Percentiles rank a stretch among this genome's conserved stretches.
Evolutionary conservation across 2,329 filamentous ascomycete genomes (phyloP).

Genomic region (Botrytis galanthina): DNA sequence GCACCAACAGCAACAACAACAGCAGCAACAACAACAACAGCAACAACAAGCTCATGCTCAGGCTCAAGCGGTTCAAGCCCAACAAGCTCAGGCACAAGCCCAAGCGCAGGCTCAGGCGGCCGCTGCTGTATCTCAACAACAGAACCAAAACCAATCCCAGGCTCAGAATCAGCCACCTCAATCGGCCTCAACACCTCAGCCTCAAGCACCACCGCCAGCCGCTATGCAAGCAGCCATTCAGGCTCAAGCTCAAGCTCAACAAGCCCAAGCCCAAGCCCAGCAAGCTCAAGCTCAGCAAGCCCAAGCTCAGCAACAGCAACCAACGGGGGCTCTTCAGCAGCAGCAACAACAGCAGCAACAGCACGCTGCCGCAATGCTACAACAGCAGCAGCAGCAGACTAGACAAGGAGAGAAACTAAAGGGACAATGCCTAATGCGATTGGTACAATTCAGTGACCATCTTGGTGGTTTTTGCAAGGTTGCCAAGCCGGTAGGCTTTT

Average conservation of each 20-base stretch:
- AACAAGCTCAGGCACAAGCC: slow-evolving; percentile 36
- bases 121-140: slow-evolving; percentile 43
- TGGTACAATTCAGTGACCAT: slow-evolving; percentile 63
- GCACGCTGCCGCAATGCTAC: slow-evolving; percentile 28
- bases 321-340: slow-evolving; percentile 32
- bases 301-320: slow-evolving; percentile 29
- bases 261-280: slow-evolving; percentile 42
- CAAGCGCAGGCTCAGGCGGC: slow-evolving; percentile 40
- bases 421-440: slow-evolving; percentile 56
- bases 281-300: slow-evolving; percentile 42
- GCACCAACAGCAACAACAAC: not conserved
- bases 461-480: slow-evolving; percentile 57
- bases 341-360: slow-evolving; percentile 23
- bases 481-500: slow-evolving; percentile 33
- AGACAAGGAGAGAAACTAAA: slow-evolving; percentile 44
- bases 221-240: slow-evolving; percentile 37
- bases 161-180: slow-evolving; percentile 45
- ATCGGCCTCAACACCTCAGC: slow-evolving; percentile 42
- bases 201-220: slow-evolving; percentile 41
- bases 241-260: slow-evolving; percentile 42
- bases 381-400: slow-evolving; percentile 42
- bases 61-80: slow-evolving; percentile 32
- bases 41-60: slow-evolving; percentile 39
- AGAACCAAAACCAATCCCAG: slow-evolving; percentile 50
- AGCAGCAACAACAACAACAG: slow-evolving; percentile 27